A percentile compares a stretch with the other conserved stretches of the same genome.
phyloP scores from a whole-genome alignment of 768 basidiomycete genomes.

The Asterophora parasitica region DNA sequence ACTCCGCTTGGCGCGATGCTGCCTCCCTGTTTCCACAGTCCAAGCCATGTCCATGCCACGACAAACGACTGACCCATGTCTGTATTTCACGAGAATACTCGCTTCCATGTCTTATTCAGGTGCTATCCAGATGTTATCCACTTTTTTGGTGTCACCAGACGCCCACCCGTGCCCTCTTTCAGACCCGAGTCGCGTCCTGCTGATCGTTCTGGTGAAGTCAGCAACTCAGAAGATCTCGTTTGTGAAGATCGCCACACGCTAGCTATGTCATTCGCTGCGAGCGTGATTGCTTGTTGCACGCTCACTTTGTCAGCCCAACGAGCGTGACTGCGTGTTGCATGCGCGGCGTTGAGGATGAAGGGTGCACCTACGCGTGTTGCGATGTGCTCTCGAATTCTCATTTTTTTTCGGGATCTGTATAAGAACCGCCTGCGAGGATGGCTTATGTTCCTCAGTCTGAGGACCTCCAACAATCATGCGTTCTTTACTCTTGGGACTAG shows the following conservation, averaged over 20 bases:
- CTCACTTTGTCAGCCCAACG: background rate
- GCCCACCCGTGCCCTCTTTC: background rate
- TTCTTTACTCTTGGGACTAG: conserved; percentile 8
- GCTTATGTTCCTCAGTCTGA: background rate
- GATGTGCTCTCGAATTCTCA: background rate
- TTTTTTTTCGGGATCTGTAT: conserved; percentile 1
- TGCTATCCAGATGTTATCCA: background rate
- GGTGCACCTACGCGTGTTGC: background rate
- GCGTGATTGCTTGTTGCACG: conserved; percentile 7
- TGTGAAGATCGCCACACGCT: conserved; percentile 1
- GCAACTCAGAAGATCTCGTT: background rate
- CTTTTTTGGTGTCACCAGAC: background rate
- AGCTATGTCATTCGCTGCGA: background rate
- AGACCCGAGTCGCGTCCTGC: background rate
- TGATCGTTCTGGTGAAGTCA: background rate
- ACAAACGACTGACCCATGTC: background rate
- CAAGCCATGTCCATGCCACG: too few relatives aligned
- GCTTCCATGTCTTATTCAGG: conserved; percentile 1
- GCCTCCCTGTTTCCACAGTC: too few relatives aligned
- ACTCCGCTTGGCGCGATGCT: too few relatives aligned
- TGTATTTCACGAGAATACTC: background rate
- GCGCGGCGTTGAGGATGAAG: conserved; percentile 1
- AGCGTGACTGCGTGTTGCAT: conserved; percentile 13
- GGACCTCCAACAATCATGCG: background rate
- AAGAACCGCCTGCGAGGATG: background rate